Evolutionary conservation across 2,329 filamentous ascomycete genomes (phyloP).

Genomic region (Periconia macrospinosa): DNA sequence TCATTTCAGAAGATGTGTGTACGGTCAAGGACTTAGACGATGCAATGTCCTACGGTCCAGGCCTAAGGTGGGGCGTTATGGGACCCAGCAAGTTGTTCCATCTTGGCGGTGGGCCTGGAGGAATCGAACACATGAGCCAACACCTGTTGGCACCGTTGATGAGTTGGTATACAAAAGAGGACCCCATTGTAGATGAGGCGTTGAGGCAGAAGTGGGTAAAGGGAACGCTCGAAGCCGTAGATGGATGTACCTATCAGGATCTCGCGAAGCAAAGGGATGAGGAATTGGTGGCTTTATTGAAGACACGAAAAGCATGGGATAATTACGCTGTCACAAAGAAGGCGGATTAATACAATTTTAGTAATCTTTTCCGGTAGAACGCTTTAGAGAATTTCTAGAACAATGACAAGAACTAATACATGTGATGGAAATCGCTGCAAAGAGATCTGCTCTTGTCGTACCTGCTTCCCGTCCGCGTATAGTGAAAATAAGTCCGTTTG

Average conservation of each 20-base stretch:
- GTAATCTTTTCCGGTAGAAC: too few species aligned
- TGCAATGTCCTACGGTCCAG: slow-evolving; percentile 18
- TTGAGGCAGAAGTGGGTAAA: slow-evolving; percentile 21
- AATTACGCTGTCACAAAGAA: slow-evolving; percentile 8
- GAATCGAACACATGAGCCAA: slow-evolving; percentile 18
- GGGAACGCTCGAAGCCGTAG: slow-evolving; percentile 12
- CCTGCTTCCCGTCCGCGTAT: too few species aligned
- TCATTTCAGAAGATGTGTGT: slow-evolving; percentile 15
- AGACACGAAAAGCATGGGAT: slow-evolving; percentile 16
- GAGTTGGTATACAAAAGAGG: slow-evolving; percentile 18
- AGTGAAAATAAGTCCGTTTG: too few species aligned
- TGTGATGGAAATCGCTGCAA: too few species aligned
- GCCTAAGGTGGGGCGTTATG: slow-evolving; percentile 21
- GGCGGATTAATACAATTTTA: not conserved
- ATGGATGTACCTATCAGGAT: slow-evolving; percentile 11
- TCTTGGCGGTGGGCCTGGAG: slow-evolving; percentile 17
- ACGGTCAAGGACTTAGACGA: slow-evolving; percentile 18
- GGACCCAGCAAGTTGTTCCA: slow-evolving; percentile 16
- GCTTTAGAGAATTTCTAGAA: too few species aligned
- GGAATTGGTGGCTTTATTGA: slow-evolving; percentile 17
- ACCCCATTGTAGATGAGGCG: slow-evolving; percentile 15
- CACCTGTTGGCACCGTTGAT: slow-evolving; percentile 18
- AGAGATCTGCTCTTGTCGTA: too few species aligned
- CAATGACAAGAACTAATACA: too few species aligned
- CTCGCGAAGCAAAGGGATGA: slow-evolving; percentile 15